Conservation (phyloP, 2,329 filamentous ascomycete genomes). For the Calonectria pteridis region DNA sequence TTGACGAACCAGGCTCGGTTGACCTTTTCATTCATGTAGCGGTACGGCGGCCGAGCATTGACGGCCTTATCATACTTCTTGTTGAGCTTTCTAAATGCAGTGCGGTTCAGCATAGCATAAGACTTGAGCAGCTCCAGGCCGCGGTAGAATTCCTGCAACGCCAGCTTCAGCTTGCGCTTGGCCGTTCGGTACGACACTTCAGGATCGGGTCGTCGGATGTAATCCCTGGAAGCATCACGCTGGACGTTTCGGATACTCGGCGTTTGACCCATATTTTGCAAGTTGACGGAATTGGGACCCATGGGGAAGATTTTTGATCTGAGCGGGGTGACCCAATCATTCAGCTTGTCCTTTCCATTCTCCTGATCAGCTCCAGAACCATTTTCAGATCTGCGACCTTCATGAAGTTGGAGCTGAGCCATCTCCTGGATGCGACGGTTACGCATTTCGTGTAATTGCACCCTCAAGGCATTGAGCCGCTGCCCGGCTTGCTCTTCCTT, state of each 20-base stretch:
- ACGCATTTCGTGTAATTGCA: slow-evolving; percentile 94
- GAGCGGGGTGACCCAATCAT: slow-evolving; percentile 65
- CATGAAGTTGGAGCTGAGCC: slow-evolving; percentile 54
- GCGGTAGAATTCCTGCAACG: slow-evolving; percentile 93
- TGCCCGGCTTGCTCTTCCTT: slow-evolving; percentile 89
- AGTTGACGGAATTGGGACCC: slow-evolving; percentile 71
- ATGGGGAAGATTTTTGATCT: slow-evolving; percentile 66
- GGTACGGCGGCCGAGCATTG: slow-evolving; percentile 79
- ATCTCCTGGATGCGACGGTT: slow-evolving; percentile 84
- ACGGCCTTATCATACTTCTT: slow-evolving; percentile 98
- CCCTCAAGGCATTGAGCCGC: slow-evolving; percentile 77
- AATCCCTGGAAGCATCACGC: slow-evolving; percentile 59
- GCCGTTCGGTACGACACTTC: slow-evolving; percentile 87
- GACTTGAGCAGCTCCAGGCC: slow-evolving; percentile 92
- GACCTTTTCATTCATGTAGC: slow-evolving; percentile 93
- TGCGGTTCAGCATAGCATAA: slow-evolving; percentile 90
- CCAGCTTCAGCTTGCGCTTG: slow-evolving; percentile 91
- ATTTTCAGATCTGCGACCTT: slow-evolving; percentile 40
- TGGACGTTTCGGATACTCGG: slow-evolving; percentile 44
- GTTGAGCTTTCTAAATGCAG: slow-evolving; percentile 96
- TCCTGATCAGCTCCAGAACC: slow-evolving; percentile 27
- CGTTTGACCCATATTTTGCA: slow-evolving; percentile 65
- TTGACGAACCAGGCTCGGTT: slow-evolving; percentile 92
- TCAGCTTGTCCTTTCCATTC: slow-evolving; percentile 45
- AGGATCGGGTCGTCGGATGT: slow-evolving; percentile 62